Conservation (phyloP, 148 eudicot species). For the Persicaria tinctoria region DNA sequence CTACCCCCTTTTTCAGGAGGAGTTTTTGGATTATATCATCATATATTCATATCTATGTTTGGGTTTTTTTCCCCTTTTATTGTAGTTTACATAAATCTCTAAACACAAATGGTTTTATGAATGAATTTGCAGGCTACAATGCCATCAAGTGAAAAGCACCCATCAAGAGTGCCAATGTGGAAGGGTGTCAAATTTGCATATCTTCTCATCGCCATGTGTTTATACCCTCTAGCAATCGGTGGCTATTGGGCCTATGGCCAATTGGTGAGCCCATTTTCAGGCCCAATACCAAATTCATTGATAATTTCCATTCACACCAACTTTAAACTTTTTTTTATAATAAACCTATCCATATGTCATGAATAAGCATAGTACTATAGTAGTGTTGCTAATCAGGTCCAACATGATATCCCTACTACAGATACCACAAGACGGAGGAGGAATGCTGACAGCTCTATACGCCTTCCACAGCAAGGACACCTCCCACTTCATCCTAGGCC, state of each 20-base stretch:
- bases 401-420: constrained; percentile 13
- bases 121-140: constrained; percentile 53
- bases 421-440: constrained; percentile 64
- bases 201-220: constrained; percentile 51
- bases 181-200: constrained; percentile 66
- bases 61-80: no score
- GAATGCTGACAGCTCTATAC: constrained; percentile 58
- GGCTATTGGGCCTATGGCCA: constrained; percentile 90
- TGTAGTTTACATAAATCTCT: no score
- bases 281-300: not conserved
- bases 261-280: constrained; percentile 27
- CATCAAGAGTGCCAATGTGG: constrained; percentile 91
- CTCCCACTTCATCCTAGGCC: constrained; percentile 35
- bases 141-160: constrained; percentile 87
- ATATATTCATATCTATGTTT: no score
- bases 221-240: constrained; percentile 74
- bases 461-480: constrained; percentile 46
- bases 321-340: not conserved
- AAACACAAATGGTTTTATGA: no score
- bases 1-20: not conserved
- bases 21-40: not conserved
- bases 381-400: not conserved
- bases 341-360: not conserved
- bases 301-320: no score
- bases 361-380: no score